Evolutionary conservation across 2,329 filamentous ascomycete genomes (phyloP), one percentile per base, ranked within the genome.

Genomic region (Macroventuria anomochaeta): DNA sequence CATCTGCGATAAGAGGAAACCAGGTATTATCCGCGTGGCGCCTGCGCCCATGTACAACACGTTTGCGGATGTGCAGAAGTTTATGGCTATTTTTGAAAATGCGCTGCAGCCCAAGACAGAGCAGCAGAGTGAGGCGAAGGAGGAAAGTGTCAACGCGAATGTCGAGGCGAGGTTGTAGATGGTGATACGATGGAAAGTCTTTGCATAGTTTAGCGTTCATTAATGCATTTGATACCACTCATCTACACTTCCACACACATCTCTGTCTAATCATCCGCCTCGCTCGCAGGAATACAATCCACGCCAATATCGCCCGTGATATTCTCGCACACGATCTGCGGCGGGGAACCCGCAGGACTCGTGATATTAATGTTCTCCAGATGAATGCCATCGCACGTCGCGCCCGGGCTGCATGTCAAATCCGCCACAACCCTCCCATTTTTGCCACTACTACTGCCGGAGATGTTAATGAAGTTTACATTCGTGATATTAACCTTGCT

Each of bases 31-130:
- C 47, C 81, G 92, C 1, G 88, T 96, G 1, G 90, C 92, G 4
- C 91, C 92, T 1, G 88, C 89, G 34, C 91, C 92, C 7, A 73
- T 96, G 62, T 96, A 96, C 75, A 93, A 93, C 67, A 85, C 84
- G 0, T 96, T 90, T 70, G 79, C 81, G 44, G 92, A 96, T 65
- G 88, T 92, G 11, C 68, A 65, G 48, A 61, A 61, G 33, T 73
- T 73, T 51, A 67, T 72, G 63, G 47, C 76, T 39, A 77, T 84
- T 5, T 85, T 87, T 56, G 66, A 76, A 25, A 59, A 70, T 25
- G 83, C 81, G 41, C 44, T 69, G 42, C 37, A 52, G 23, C 48
- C 53, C 5, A 53, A 55, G 33, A 60, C 46, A 13, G 39, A 54
- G 11, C 25, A n/a, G 23, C 28, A 36, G 34, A 36, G 23, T 4